Conservation (phyloP, 2,329 filamentous ascomycete species). For the Bimuria novae-zelandiae region DNA sequence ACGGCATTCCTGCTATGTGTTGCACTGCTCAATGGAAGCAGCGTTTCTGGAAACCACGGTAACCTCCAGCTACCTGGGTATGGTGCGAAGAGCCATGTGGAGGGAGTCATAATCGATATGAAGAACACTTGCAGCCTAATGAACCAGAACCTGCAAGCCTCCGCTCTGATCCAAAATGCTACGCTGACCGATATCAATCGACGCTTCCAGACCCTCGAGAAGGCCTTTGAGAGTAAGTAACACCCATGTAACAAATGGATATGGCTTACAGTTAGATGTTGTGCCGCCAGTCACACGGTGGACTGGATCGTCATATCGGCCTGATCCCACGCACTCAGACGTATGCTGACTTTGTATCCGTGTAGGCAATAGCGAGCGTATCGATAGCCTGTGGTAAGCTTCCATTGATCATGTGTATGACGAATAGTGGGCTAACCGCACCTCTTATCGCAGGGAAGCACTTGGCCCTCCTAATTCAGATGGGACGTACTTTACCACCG, state of each 20-base stretch:
- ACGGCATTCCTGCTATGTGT: neutral
- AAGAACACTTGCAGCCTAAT: neutral
- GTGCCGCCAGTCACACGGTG: no score
- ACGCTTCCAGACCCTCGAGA: neutral
- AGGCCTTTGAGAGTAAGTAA: neutral
- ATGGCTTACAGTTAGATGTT: no score
- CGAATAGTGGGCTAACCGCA: neutral
- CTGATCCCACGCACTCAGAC: no score
- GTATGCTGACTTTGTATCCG: no score
- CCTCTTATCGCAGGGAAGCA: constrained; percentile 11
- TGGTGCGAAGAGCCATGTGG: neutral
- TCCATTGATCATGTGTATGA: neutral
- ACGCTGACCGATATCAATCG: neutral
- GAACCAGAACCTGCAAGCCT: neutral
- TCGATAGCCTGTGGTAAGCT: constrained; percentile 26
- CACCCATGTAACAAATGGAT: no score
- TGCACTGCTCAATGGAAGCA: neutral
- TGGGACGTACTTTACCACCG: constrained; percentile 20
- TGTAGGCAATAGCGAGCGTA: constrained; percentile 7
- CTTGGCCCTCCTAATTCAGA: constrained; percentile 28
- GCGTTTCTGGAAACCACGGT: neutral
- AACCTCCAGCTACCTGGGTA: neutral
- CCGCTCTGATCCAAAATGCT: neutral
- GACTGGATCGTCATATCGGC: no score
- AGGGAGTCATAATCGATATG: neutral